Conservation (phyloP, 1,284 basidiomycete species). For the Malassezia restricta region DNA sequence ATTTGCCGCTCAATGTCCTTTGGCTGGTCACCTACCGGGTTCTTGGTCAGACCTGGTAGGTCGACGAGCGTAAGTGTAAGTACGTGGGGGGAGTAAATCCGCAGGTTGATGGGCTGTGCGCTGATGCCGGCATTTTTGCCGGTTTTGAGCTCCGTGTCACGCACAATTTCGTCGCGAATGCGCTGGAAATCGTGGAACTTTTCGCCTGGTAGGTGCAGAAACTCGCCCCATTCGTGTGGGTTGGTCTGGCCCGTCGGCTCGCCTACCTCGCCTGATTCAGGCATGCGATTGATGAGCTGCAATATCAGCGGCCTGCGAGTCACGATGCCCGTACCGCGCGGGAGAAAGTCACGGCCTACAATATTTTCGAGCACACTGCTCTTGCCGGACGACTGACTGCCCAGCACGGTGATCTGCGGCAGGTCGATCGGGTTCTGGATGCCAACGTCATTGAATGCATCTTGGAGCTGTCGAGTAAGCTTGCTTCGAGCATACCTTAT, state of each 20-base stretch:
- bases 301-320: constrained; percentile 85
- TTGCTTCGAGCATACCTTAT: constrained; percentile 16
- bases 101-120: constrained; percentile 86
- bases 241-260: constrained; percentile 51
- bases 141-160: constrained; percentile 93
- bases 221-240: constrained; percentile 98
- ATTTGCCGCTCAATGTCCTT: constrained; percentile 97
- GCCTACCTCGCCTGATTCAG: constrained; percentile 32
- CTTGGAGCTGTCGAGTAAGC: constrained; percentile 22
- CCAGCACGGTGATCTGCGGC: constrained; percentile 51
- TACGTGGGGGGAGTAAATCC: constrained; percentile 91
- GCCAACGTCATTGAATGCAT: constrained; percentile 32
- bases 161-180: constrained; percentile 88
- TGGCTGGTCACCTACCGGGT: constrained; percentile 94
- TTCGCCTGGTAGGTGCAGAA: constrained; percentile 75
- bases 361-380: constrained; percentile 64
- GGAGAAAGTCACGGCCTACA: constrained; percentile 79
- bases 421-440: constrained; percentile 48
- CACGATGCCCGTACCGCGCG: constrained; percentile 86
- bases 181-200: constrained; percentile 96
- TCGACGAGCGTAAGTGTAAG: constrained; percentile 93
- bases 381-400: constrained; percentile 50
- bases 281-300: constrained; percentile 76
- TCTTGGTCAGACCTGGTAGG: constrained; percentile 85
- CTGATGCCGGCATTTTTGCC: constrained; percentile 79